Evolutionary conservation across 2,329 filamentous ascomycete species (phyloP), one percentile per base, ranked within the genome.

Genomic region (Cordyceps fumosorosea): DNA sequence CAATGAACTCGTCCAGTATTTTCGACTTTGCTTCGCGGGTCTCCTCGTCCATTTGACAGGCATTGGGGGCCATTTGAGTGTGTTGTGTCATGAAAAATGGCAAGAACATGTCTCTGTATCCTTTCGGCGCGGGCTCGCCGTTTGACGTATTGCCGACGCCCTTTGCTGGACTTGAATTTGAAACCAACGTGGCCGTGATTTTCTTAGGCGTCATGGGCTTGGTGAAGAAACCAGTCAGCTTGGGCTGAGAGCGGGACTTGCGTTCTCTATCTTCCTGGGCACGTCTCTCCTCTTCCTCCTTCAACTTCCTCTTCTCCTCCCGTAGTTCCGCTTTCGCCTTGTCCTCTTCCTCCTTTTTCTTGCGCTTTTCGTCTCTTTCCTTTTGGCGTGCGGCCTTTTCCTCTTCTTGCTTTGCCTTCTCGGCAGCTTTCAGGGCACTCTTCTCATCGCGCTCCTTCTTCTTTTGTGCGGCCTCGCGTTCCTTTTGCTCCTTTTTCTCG

Each of bases 71-170:
- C 59, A 97, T 67, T n/a, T 76, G 83, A 1, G 91, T 89, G 69
- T 91, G 83, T 3, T 86, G 81, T 63, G 91, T 89, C 52, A 95
- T 70, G 65, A 89, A 93, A 73, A 97, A 98, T 0, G 90, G 87
- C 37, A 91, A 83, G 69, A 98, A 98, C 42, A 81, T 78, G 66
- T 85, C 86, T 20, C 89, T 78, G 67, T 91, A 93, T 10, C 34
- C 34, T 37, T 37, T 37, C 51, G 84, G 81, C 0, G 83, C 56
- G 8, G 63, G 29, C 24, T 56, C n/a, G 5, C 54, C 56, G 2
- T 44, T 55, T 1, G 57, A 18, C 42, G 66, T 69, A 14, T 56
- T 45, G 14, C 64, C 62, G 44, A 68, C 64, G 8, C 65, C 60
- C 65, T 77, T 71, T 50, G 66, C 60, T 56, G 74, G 67, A 44